These are phyloP conservation scores for Begonia masoniana DNA, from an alignment of 306 rosid genomes.

Conservation along the genomic window DNA sequence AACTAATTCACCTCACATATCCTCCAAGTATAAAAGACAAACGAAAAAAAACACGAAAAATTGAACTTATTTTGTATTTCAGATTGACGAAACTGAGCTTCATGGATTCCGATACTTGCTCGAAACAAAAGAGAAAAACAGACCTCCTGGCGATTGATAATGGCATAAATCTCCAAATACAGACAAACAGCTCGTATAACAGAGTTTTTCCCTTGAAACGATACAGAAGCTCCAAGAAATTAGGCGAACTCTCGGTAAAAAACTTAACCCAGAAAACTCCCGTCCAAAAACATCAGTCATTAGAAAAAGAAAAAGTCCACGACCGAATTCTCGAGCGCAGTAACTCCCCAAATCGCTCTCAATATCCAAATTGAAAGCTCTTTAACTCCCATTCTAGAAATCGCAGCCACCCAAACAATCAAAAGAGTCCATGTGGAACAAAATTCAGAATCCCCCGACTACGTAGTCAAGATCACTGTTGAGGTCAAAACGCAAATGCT, in stretches of 20 bases:
- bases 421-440: too few species aligned
- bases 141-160: too few species aligned
- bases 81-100: too few species aligned
- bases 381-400: neutral
- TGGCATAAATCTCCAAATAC: too few species aligned
- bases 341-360: slow-evolving; percentile 5
- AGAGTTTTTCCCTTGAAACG: slow-evolving; percentile 5
- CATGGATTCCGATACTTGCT: too few species aligned
- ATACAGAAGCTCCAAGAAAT: slow-evolving; percentile 24
- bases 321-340: neutral
- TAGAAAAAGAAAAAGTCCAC: neutral
- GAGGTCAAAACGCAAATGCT: too few species aligned
- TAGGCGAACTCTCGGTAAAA: neutral
- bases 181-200: too few species aligned
- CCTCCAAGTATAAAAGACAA: neutral
- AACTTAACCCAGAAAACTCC: neutral
- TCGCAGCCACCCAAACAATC: neutral
- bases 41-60: too few species aligned
- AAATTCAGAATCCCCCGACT: too few species aligned
- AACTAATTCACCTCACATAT: neutral
- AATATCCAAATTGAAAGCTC: slow-evolving; percentile 4
- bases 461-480: too few species aligned
- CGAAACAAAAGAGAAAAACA: neutral
- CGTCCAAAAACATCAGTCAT: slow-evolving; percentile 1
- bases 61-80: too few species aligned